phyloP scores from a whole-genome alignment of 2,329 filamentous ascomycete species.

The Thielaviopsis punctulata region DNA sequence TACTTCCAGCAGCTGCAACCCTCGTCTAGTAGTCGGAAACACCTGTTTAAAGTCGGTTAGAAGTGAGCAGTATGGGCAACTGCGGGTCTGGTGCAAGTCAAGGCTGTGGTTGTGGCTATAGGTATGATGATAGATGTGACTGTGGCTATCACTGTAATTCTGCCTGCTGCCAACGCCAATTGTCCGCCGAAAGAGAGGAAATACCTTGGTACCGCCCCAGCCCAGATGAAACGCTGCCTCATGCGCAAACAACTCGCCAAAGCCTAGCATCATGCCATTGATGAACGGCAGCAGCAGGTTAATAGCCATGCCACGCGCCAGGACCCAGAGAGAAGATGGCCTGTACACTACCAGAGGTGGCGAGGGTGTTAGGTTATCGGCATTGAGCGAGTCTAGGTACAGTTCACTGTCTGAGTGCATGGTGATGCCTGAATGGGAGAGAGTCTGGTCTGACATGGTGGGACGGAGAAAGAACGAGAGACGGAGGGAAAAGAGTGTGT shows the following conservation, averaged over 20 bases:
- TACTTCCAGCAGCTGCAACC: constrained; percentile 56
- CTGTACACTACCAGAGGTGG: constrained; percentile 67
- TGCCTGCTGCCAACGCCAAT: background rate
- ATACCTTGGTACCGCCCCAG: constrained; percentile 86
- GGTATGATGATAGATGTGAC: background rate
- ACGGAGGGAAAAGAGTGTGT: background rate
- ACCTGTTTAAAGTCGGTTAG: constrained; percentile 24
- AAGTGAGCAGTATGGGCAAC: constrained; percentile 9
- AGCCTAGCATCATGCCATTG: constrained; percentile 95
- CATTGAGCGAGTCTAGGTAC: constrained; percentile 52
- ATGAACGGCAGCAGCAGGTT: constrained; percentile 91
- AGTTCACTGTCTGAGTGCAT: constrained; percentile 72
- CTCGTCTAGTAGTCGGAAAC: constrained; percentile 42
- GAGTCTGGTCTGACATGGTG: constrained; percentile 7
- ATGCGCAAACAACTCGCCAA: constrained; percentile 91
- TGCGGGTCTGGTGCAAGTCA: background rate
- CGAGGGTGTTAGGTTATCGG: constrained; percentile 43
- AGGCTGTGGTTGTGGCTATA: background rate
- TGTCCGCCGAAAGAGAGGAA: constrained; percentile 8
- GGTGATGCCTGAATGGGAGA: constrained; percentile 58
- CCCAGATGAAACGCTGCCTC: constrained; percentile 85
- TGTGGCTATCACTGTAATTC: background rate
- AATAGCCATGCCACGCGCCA: constrained; percentile 79
- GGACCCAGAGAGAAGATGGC: constrained; percentile 71
- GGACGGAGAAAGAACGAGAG: background rate